These are phyloP conservation scores for Gossypium stocksii DNA, from an alignment of 345 rosid genomes.

Conservation along the genomic window DNA sequence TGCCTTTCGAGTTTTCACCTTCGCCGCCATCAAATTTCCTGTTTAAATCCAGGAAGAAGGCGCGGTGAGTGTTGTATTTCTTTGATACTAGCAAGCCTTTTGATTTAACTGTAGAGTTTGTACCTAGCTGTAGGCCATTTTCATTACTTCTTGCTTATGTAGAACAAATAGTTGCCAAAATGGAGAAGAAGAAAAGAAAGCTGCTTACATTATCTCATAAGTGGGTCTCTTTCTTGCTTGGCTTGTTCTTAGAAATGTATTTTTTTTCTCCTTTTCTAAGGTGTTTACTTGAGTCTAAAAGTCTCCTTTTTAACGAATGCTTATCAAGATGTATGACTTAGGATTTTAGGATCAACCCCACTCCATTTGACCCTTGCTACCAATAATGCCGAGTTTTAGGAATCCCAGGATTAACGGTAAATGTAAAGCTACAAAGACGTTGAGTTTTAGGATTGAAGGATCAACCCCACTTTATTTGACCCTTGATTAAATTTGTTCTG, in stretches of 20 bases:
- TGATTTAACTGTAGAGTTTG: conserved; percentile 36
- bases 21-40: conserved; percentile 61
- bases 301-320: neutral
- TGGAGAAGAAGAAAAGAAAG: neutral
- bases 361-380: conserved; percentile 17
- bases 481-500: neutral
- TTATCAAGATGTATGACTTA: conserved; percentile 14
- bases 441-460: no score
- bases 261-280: neutral
- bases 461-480: neutral
- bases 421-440: conserved; percentile 11
- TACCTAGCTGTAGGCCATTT: conserved; percentile 25
- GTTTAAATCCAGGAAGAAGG: conserved; percentile 52
- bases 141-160: conserved; percentile 20
- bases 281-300: conserved; percentile 16
- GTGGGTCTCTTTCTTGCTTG: neutral
- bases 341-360: conserved; percentile 9
- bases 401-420: conserved; percentile 27
- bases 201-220: conserved; percentile 4
- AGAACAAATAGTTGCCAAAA: conserved; percentile 22
- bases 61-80: conserved; percentile 22
- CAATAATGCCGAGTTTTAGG: conserved; percentile 24
- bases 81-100: neutral
- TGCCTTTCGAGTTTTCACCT: conserved; percentile 75
- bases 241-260: neutral